Base-by-base conservation (phyloP, 495 filamentous ascomycete genomes). In the Penicillium bialowiezense region DNA sequence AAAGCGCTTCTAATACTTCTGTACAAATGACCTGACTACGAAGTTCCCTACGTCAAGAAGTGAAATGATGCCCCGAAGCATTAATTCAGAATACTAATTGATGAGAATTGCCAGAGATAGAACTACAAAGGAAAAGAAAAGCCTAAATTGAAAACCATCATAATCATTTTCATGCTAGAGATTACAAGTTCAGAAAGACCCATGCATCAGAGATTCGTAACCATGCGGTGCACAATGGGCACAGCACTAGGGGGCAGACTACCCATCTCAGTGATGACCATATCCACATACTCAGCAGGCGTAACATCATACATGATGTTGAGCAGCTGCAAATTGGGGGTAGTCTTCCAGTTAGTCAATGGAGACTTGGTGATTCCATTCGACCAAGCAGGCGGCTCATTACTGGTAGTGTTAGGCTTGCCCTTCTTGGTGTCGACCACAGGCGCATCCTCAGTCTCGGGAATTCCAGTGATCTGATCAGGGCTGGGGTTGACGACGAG, bases 241-340 rank as follows among this genome's bases (percentile, higher is more conserved):
- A 96, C 90, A 10, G 89, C 89, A 52, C 86, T 91, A 2, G 92
- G 90, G 24, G 91, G 88, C 54, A 95, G 76, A 51, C 80, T 87
- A 31, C 92, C 93, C 73, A 90, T 85, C 70, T 98, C 93, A 2
- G 90, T 96, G 19, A 97, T 81, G 19, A 97, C 85, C 71, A 91
- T 87, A 26, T 88, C 83, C 39, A 97, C 84, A 53, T 88, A 92
- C 50, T 89, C 85, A 4, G 87, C 88, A n/a, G 88, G 90, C 9
- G 93, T 97, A 32, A 92, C 89, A 70, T 98, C 93, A 56, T 91
- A 97, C 78, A 97, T 81, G 52, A 96, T 74, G 58, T 95, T 89
- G 49, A 93, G 81, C 6, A 88, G 72, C 58, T 89, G 85, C 34
- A 89, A 65, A 44, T 83, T 83, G 13, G 77, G 70, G 12, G 77